Percentiles rank a stretch among this genome's conserved stretches.
These are phyloP conservation scores for Daedaleopsis nitida DNA, from an alignment of 768 basidiomycete species.

Conservation along the genomic window DNA sequence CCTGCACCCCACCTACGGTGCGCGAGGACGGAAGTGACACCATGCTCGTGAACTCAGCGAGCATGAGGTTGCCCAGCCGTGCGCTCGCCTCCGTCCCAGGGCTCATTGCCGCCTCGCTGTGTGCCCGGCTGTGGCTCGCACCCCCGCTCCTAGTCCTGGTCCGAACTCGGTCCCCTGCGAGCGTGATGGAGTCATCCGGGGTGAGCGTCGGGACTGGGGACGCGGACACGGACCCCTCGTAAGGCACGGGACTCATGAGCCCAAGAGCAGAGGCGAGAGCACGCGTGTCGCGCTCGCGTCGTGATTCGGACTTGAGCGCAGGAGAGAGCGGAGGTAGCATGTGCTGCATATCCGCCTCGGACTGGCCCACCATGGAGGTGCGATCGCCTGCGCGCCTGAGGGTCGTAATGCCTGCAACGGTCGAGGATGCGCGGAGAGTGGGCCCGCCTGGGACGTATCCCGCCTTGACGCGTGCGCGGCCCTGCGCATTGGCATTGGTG, in stretches of 20 bases:
- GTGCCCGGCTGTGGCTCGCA: conserved; percentile 25
- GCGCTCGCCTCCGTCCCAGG: conserved; percentile 45
- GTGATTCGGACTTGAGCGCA: conserved; percentile 45
- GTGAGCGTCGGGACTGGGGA: conserved; percentile 67
- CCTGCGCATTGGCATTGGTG: conserved; percentile 18
- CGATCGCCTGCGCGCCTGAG: conserved; percentile 23
- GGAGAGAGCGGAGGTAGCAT: conserved; percentile 33
- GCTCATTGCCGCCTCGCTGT: conserved; percentile 35
- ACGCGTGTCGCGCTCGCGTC: conserved; percentile 41
- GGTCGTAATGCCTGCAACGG: conserved; percentile 27
- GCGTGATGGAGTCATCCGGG: conserved; percentile 73
- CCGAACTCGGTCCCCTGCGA: conserved; percentile 43
- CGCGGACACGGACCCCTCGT: conserved; percentile 31
- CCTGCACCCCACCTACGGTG: conserved; percentile 34
- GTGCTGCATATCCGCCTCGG: conserved; percentile 38
- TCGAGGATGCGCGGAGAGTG: conserved; percentile 55
- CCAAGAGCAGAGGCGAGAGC: conserved; percentile 44
- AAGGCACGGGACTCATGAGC: conserved; percentile 28
- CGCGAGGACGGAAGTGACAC: conserved; percentile 34
- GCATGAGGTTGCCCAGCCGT: conserved; percentile 60
- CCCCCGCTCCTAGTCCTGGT: conserved; percentile 1
- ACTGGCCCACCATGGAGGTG: conserved; percentile 27
- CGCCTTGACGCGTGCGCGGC: conserved; percentile 68
- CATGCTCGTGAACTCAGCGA: conserved; percentile 51
- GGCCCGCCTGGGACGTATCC: conserved; percentile 55